Evolutionary conservation across 2,329 filamentous ascomycete species (phyloP).

Genomic region (Aureobasidium sp.): DNA sequence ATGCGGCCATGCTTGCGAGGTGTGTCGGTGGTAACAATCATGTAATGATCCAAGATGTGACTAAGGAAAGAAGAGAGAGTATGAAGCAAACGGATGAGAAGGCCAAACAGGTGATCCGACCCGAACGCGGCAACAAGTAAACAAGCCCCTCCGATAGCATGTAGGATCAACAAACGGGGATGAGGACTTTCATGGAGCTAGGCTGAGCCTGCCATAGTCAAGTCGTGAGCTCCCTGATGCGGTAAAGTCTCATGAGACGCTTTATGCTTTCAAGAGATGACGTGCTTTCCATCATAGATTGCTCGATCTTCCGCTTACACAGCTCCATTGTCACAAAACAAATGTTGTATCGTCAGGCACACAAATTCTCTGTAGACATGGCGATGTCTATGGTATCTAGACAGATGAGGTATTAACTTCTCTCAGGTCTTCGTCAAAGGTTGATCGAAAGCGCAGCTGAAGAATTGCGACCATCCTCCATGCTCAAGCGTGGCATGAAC

Average conservation of each 20-base stretch:
- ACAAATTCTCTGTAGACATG: too few species aligned
- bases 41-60: conserved; percentile 15
- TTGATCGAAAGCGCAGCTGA: too few species aligned
- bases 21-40: conserved; percentile 20
- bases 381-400: too few species aligned
- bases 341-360: background rate
- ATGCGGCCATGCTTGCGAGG: conserved; percentile 26
- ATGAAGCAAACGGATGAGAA: background rate
- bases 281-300: background rate
- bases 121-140: background rate
- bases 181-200: background rate
- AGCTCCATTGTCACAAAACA: background rate
- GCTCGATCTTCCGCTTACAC: background rate
- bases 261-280: background rate
- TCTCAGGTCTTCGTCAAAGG: too few species aligned
- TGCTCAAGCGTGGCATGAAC: background rate
- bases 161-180: conserved; percentile 12
- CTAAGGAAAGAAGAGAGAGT: background rate
- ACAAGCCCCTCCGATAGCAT: background rate
- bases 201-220: background rate
- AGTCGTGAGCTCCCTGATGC: background rate
- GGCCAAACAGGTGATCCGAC: background rate
- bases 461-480: too few species aligned
- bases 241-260: conserved; percentile 5
- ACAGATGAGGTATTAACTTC: too few species aligned